Conservation (phyloP, 1,139 yeast species). For the Yamadazyma buinensis region DNA sequence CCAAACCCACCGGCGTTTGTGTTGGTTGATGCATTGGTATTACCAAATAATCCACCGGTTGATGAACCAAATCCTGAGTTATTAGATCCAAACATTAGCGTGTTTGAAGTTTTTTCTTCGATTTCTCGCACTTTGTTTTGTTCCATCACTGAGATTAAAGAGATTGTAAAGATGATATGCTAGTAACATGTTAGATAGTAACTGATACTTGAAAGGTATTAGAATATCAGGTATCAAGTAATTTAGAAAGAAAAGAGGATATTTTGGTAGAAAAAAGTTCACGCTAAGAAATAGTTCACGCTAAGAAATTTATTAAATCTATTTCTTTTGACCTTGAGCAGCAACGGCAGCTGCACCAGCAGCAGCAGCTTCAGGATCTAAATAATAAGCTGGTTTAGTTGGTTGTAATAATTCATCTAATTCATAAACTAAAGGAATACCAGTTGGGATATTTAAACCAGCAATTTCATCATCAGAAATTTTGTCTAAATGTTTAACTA, state of each 20-base stretch:
- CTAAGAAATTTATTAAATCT: too few relatives aligned
- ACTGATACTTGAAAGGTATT: too few relatives aligned
- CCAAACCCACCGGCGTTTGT: constrained; percentile 12
- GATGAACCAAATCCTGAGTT: constrained; percentile 4
- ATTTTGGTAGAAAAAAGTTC: too few relatives aligned
- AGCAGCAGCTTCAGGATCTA: constrained; percentile 99
- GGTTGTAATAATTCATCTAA: constrained; percentile 86
- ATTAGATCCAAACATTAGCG: constrained; percentile 6
- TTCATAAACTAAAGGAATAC: constrained; percentile 97
- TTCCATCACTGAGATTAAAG: too few relatives aligned
- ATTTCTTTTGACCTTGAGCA: constrained; percentile 74
- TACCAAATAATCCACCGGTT: not conserved
- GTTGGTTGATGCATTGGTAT: not conserved
- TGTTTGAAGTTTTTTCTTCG: constrained; percentile 3
- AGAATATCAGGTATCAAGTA: too few relatives aligned
- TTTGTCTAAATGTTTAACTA: constrained; percentile 93
- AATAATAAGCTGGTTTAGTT: constrained; percentile 89
- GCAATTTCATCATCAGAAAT: constrained; percentile 93
- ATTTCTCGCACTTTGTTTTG: not conserved
- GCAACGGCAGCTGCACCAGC: constrained; percentile 99
- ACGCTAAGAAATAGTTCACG: too few relatives aligned
- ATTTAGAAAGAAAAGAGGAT: too few relatives aligned
- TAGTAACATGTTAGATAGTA: too few relatives aligned
- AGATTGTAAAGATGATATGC: too few relatives aligned
- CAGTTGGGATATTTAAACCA: constrained; percentile 95